phyloP scores from a whole-genome alignment of 2,329 filamentous ascomycete species.

The Trichophyton mentagrophytes region DNA sequence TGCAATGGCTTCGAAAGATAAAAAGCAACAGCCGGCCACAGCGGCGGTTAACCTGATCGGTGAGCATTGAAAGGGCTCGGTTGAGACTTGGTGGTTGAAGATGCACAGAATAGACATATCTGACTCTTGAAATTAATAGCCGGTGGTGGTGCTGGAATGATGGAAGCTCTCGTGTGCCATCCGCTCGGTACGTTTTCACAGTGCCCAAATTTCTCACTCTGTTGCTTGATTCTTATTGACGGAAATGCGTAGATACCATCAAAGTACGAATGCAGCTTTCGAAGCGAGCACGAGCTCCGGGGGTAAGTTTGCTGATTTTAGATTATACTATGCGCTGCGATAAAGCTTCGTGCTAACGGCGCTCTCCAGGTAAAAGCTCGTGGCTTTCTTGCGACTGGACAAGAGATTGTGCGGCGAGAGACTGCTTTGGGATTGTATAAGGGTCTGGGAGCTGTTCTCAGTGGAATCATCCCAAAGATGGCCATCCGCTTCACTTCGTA shows the following conservation, averaged over 20 bases:
- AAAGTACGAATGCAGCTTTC: constrained; percentile 99
- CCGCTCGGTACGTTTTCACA: constrained; percentile 55
- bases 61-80: constrained; percentile 33
- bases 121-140: constrained; percentile 41
- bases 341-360: neutral
- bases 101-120: constrained; percentile 12
- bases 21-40: constrained; percentile 59
- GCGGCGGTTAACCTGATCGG: constrained; percentile 84
- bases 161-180: constrained; percentile 94
- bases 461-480: constrained; percentile 98
- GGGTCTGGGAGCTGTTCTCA: constrained; percentile 89
- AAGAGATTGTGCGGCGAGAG: constrained; percentile 77
- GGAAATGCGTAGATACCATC: constrained; percentile 59
- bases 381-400: constrained; percentile 76
- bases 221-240: constrained; percentile 10
- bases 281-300: constrained; percentile 65
- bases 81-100: constrained; percentile 2
- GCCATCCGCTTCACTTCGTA: constrained; percentile 97
- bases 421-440: constrained; percentile 93
- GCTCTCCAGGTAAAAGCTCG: constrained; percentile 51
- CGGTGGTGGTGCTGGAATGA: constrained; percentile 95
- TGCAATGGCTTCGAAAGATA: constrained; percentile 8
- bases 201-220: neutral
- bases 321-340: neutral
- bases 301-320: constrained; percentile 39